Base-by-base conservation (phyloP, 2,329 filamentous ascomycete genomes). In the Leptographium radiaticola region DNA sequence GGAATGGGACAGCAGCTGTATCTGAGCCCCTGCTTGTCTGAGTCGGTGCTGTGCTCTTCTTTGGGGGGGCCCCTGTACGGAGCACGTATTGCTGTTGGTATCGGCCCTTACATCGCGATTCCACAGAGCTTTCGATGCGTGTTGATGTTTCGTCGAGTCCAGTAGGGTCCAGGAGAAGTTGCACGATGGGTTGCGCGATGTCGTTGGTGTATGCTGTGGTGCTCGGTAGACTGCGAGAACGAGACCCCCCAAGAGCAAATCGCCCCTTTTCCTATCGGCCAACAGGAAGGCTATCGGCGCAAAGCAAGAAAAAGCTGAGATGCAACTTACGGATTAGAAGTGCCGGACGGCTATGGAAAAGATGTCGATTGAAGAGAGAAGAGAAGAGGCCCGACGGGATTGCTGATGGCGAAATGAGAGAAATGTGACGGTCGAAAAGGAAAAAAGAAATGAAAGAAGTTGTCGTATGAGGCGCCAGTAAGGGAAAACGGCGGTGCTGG, bases 401-500 rank as follows among this genome's bases (percentile, higher is more conserved):
- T 36, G 45, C 45, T 36, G 45, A 34, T 48, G 45, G 39, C 20
- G 18, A 34, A 43, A 51, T 31, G 40, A 44, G 40, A 18, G 33
- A 30, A 51, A 39, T 25, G 43, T 51, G 52, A 54, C 51, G 51
- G 50, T 31, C 54, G 47, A 51, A 42, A 40, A 48, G 53, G 52
- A 54, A 49, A 49, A 40, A 49, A 49, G 34, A 40, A 49, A 49
- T 20, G 34, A 52, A 40, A 47, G 43, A 39, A 20, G 51, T 31
- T 47, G 43, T 34, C 18, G 31, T 13, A 40, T 33, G 39, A 39
- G 39, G 20, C 25, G 34, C 18, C 11, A 16, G 39, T 49, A 33
- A 55, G 50, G 31, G 36, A 46, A 54, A 54, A 55, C 51, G 50
- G 54, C 49, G 49, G 51, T 31, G 46, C 31, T 50, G 40, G 16